Evolutionary conservation across 805 yeast genomes (phyloP).

Genomic region (Pichia sporocuriosa): DNA sequence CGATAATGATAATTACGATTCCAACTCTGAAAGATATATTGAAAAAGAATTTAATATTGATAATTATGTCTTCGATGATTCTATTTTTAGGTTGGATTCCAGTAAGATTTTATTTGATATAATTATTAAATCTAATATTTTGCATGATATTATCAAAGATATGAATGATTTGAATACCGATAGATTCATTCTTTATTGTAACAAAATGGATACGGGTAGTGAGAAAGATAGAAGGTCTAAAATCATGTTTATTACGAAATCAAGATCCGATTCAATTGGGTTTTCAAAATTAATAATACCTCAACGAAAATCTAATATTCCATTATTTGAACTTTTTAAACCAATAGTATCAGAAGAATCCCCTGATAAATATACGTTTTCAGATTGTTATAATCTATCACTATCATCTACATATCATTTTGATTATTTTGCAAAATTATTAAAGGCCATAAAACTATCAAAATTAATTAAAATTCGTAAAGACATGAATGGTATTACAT

Average conservation of each 20-base stretch:
- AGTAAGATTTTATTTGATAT: constrained; percentile 42
- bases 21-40: constrained; percentile 21
- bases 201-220: constrained; percentile 15
- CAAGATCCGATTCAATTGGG: constrained; percentile 59
- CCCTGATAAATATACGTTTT: constrained; percentile 8
- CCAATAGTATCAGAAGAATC: constrained; percentile 7
- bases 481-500: constrained; percentile 42
- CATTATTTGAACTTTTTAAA: constrained; percentile 42
- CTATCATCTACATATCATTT: constrained; percentile 47
- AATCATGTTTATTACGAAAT: constrained; percentile 50
- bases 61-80: constrained; percentile 23
- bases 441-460: constrained; percentile 44
- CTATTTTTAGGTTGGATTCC: constrained; percentile 31
- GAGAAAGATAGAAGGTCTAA: constrained; percentile 24
- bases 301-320: constrained; percentile 52
- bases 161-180: constrained; percentile 48
- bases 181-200: constrained; percentile 42
- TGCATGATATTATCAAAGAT: constrained; percentile 50
- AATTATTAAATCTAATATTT: constrained; percentile 44
- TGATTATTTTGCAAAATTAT: constrained; percentile 38
- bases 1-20: not conserved
- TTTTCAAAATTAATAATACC: constrained; percentile 62
- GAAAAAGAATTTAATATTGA: constrained; percentile 14
- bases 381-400: constrained; percentile 15
- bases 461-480: constrained; percentile 48